phyloP scores from a whole-genome alignment of 306 rosid genomes.

The Acacia melanoxylon region DNA sequence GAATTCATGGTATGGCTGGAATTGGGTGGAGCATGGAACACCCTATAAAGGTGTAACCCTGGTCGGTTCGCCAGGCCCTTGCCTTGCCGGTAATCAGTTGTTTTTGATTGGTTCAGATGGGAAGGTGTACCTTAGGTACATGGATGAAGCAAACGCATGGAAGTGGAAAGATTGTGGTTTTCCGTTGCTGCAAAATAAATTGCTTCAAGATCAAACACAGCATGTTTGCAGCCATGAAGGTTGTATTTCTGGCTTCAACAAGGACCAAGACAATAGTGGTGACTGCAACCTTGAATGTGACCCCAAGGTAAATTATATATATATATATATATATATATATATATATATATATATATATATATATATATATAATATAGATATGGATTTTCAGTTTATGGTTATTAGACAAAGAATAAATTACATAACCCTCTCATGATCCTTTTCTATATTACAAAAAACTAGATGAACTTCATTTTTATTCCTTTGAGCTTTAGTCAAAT shows the following conservation, averaged over 20 bases:
- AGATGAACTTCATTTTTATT: no score
- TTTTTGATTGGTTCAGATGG: conserved; percentile 92
- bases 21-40: conserved; percentile 93
- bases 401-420: neutral
- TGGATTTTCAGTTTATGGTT: neutral
- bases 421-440: neutral
- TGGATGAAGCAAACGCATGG: conserved; percentile 66
- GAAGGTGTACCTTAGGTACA: conserved; percentile 72
- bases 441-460: no score
- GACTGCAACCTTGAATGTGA: conserved; percentile 52
- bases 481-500: no score
- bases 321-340: neutral
- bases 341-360: no score
- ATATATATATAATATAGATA: neutral
- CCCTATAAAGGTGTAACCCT: conserved; percentile 71
- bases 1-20: conserved; percentile 78
- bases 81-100: conserved; percentile 65
- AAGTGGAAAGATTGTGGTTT: conserved; percentile 80
- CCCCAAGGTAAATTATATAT: conserved; percentile 51
- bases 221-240: conserved; percentile 41
- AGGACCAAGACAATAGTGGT: conserved; percentile 28
- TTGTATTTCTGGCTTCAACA: conserved; percentile 37
- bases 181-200: conserved; percentile 43
- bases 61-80: conserved; percentile 80
- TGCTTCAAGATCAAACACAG: conserved; percentile 36